Base-by-base conservation (phyloP, 2,329 filamentous ascomycete genomes). In the Cytospora mali region DNA sequence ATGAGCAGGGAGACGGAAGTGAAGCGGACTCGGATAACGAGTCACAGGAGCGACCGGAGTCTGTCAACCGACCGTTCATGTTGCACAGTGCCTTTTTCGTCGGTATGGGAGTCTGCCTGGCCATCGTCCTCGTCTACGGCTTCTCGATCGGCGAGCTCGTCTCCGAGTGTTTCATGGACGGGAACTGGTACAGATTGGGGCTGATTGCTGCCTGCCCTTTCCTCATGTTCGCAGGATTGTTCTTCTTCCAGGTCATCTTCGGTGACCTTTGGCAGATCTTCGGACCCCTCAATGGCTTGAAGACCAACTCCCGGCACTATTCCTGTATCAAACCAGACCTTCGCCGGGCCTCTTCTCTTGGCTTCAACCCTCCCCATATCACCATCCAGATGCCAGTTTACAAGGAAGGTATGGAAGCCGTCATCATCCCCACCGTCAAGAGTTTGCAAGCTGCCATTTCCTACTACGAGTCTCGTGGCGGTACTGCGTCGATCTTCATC, bases 371-470 rank as follows among this genome's bases (percentile, higher is more conserved):
- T 5, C 76, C 78, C 4, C 77, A 78, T 51, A 70, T 80, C 55
- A 80, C 78, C 0, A 76, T 80, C 4, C 78, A 80, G 64, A 78
- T 78, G 75, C 77, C 77, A 0, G 77, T 80, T 0, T 80, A 80
- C 65, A 78, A 78, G 62, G 76, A 78, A 63, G 74, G 75, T 16
- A 70, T 77, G 62, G 70, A 73, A 6, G 68, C 68, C 6, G 77
- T 79, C 69, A 83, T 84, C 66, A 75, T 79, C 11, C 81, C 81
- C 6, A 84, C 81, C 0, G 74, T 83, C 49, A 72, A 76, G 48
- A 80, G 77, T 57, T 71, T 83, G 49, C 79, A 81, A 66, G 75
- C 77, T 0, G 81, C 81, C 21, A 81, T 83, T 54, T 79, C 77
- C 1, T 77, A 77, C 57, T 83, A 83, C 66, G 80, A 82, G 66